Evolutionary conservation across 495 filamentous ascomycete species (phyloP).

Genomic region (Immersiella caudata): DNA sequence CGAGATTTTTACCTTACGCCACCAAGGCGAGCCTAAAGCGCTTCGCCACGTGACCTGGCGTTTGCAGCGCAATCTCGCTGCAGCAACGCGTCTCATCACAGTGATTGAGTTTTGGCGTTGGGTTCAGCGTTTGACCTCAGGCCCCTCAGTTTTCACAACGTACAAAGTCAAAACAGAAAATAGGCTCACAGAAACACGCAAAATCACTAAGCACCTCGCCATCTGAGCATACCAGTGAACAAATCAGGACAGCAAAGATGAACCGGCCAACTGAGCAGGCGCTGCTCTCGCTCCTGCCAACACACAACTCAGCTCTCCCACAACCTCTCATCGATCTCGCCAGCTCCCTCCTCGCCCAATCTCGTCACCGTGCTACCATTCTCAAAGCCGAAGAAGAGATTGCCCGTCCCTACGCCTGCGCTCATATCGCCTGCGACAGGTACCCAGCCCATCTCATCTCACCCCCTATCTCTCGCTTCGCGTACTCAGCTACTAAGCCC

Average conservation of each 20-base stretch:
- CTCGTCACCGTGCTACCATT: conserved; percentile 73
- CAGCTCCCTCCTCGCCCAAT: conserved; percentile 81
- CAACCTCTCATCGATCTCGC: conserved; percentile 75
- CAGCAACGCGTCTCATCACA: conserved; percentile 11
- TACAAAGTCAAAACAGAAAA: too few species aligned
- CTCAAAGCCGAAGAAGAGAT: conserved; percentile 89
- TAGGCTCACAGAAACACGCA: too few species aligned
- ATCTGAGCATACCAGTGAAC: not conserved
- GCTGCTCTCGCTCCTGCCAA: conserved; percentile 75
- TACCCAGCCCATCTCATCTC: conserved; percentile 32
- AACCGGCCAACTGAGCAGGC: conserved; percentile 76
- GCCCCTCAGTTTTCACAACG: not conserved
- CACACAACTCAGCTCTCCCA: conserved; percentile 71
- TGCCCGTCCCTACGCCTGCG: conserved; percentile 83
- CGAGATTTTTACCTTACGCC: not conserved
- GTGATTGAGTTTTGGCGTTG: not conserved
- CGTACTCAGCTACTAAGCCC: conserved; percentile 12
- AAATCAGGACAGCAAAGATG: conserved; percentile 47
- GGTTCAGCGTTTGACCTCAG: not conserved
- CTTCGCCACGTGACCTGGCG: conserved; percentile 19
- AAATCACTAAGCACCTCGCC: not conserved
- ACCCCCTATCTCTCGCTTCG: conserved; percentile 4
- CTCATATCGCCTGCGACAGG: conserved; percentile 90
- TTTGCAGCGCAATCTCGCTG: conserved; percentile 1
- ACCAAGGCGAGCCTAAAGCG: not conserved